Percentiles rank a stretch among this genome's conserved stretches.
Evolutionary conservation across 2,329 filamentous ascomycete species (phyloP).

Genomic region (Domatiomyces catenatus): DNA sequence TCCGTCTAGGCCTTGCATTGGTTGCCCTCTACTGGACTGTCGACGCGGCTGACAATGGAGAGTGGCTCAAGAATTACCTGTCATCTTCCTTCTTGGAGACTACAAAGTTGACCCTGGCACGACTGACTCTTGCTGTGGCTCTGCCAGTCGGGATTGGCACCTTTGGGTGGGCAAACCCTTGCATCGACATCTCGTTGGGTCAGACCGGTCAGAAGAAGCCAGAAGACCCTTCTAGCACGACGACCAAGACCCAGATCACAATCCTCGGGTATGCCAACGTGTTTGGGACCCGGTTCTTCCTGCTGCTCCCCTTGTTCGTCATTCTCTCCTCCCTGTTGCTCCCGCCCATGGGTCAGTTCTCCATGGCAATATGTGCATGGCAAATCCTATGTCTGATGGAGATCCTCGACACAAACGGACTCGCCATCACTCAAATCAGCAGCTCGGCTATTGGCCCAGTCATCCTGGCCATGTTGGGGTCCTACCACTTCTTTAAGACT

Average conservation of each 20-base stretch:
- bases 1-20: constrained; percentile 61
- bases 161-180: constrained; percentile 73
- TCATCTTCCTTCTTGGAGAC: constrained; percentile 52
- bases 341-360: constrained; percentile 86
- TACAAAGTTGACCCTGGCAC: constrained; percentile 60
- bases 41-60: constrained; percentile 72
- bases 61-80: constrained; percentile 53
- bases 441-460: constrained; percentile 53
- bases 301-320: constrained; percentile 66
- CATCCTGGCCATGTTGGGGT: constrained; percentile 72
- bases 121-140: constrained; percentile 62
- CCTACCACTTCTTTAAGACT: constrained; percentile 94
- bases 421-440: constrained; percentile 37
- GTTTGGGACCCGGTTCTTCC: constrained; percentile 78
- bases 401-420: constrained; percentile 45
- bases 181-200: constrained; percentile 52
- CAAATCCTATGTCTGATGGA: constrained; percentile 67
- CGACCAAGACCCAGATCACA: constrained; percentile 43
- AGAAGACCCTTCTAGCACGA: constrained; percentile 22
- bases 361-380: constrained; percentile 68
- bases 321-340: constrained; percentile 65
- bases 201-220: background rate
- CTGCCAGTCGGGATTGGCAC: constrained; percentile 72
- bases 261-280: constrained; percentile 85
- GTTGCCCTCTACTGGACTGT: constrained; percentile 74